Conservation (phyloP, 2,329 filamentous ascomycete species). For the Colletotrichum incanum region DNA sequence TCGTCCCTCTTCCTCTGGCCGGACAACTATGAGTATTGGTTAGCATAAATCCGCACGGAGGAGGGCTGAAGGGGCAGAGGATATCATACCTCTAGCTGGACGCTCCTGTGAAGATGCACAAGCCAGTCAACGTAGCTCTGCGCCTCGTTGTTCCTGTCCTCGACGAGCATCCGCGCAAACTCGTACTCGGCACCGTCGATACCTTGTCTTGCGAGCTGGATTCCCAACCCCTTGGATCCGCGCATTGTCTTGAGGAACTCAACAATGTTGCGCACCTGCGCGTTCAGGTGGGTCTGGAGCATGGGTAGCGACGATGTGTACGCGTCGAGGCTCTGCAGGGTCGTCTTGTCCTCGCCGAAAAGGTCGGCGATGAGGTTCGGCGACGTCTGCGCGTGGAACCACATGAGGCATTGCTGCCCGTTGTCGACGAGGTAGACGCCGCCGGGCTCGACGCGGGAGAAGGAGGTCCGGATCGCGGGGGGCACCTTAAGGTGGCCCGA, state of each 20-base stretch:
- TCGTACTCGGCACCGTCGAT: constrained; percentile 97
- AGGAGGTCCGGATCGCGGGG: constrained; percentile 84
- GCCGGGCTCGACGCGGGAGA: constrained; percentile 90
- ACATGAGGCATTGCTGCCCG: constrained; percentile 90
- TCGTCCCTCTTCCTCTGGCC: constrained; percentile 82
- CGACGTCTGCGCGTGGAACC: constrained; percentile 93
- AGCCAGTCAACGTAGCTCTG: constrained; percentile 99
- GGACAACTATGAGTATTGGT: constrained; percentile 64
- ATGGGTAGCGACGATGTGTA: constrained; percentile 86
- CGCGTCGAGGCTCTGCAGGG: constrained; percentile 83
- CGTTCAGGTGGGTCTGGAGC: constrained; percentile 92
- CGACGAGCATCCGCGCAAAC: constrained; percentile 90
- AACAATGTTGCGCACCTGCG: constrained; percentile 93
- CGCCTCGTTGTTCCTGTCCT: constrained; percentile 97
- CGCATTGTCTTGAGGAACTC: constrained; percentile 87
- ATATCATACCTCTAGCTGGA: constrained; percentile 84
- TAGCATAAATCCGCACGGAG: constrained; percentile 6
- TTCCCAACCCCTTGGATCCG: constrained; percentile 88
- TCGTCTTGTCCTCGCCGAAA: constrained; percentile 83
- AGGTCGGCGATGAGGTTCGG: constrained; percentile 92
- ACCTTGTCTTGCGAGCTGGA: constrained; percentile 93
- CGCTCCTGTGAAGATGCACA: constrained; percentile 92
- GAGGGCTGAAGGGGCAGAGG: not conserved
- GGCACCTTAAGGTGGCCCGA: constrained; percentile 92
- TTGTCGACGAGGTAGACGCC: constrained; percentile 97